These are phyloP conservation scores for Termitomyces heimii DNA, from an alignment of 768 basidiomycete genomes.

Conservation along the genomic window DNA sequence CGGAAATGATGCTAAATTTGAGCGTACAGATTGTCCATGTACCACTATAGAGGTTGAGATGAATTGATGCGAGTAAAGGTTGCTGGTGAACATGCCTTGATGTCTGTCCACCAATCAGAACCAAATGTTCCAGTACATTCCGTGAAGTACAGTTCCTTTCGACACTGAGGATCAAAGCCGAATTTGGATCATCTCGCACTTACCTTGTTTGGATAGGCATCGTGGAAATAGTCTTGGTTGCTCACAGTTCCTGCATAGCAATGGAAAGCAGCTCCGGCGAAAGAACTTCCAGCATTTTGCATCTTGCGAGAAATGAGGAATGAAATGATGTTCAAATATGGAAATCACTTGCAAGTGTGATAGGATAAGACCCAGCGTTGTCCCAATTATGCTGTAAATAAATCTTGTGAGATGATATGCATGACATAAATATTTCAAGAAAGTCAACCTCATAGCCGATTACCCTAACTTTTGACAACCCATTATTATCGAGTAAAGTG, in stretches of 20 bases:
- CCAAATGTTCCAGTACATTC: constrained; percentile 66
- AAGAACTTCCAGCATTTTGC: constrained; percentile 48
- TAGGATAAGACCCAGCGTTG: constrained; percentile 56
- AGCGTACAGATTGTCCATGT: constrained; percentile 19
- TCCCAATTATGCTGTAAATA: constrained; percentile 60
- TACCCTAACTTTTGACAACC: constrained; percentile 52
- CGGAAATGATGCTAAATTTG: background rate
- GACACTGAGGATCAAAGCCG: background rate
- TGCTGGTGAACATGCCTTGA: constrained; percentile 44
- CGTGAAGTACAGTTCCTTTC: constrained; percentile 41
- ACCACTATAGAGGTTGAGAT: constrained; percentile 12
- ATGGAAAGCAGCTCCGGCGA: constrained; percentile 66
- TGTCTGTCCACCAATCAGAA: constrained; percentile 75
- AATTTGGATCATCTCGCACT: background rate
- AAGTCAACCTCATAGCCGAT: constrained; percentile 35
- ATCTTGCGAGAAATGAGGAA: constrained; percentile 24
- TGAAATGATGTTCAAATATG: background rate
- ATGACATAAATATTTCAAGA: background rate
- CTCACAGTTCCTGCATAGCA: constrained; percentile 43
- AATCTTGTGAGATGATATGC: background rate
- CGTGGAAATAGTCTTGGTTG: constrained; percentile 14
- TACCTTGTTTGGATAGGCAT: constrained; percentile 16
- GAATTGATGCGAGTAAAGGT: background rate
- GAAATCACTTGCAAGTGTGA: constrained; percentile 30
- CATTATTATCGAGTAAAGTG: constrained; percentile 55